Evolutionary conservation across 805 yeast species (phyloP).

Genomic region (Starmera quercuum): DNA sequence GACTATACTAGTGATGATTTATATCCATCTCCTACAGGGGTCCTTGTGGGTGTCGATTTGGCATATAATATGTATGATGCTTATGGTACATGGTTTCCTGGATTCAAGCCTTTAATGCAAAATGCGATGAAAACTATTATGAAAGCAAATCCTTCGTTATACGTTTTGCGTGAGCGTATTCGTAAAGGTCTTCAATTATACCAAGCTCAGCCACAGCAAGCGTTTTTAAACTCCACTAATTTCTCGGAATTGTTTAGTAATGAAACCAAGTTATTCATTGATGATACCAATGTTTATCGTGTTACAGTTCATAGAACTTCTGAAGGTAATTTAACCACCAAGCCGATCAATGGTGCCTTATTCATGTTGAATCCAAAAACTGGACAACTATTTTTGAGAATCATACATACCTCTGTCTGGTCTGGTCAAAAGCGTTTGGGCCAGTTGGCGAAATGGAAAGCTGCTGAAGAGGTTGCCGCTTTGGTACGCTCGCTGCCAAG

Average conservation of each 20-base stretch:
- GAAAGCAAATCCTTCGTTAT: conserved; percentile 91
- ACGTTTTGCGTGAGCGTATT: conserved; percentile 86
- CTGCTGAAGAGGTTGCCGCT: conserved; percentile 96
- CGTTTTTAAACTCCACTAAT: conserved; percentile 80
- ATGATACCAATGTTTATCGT: conserved; percentile 90
- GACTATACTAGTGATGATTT: conserved; percentile 88
- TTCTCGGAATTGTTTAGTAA: conserved; percentile 84
- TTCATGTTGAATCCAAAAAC: conserved; percentile 85
- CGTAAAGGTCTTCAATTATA: conserved; percentile 90
- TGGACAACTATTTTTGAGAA: conserved; percentile 83
- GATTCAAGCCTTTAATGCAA: conserved; percentile 81
- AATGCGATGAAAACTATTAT: conserved; percentile 89
- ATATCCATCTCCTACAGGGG: conserved; percentile 92
- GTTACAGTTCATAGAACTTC: conserved; percentile 86
- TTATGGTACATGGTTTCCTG: conserved; percentile 97
- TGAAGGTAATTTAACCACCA: conserved; percentile 89
- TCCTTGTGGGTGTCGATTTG: conserved; percentile 82
- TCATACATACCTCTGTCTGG: conserved; percentile 93
- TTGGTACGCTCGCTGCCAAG: conserved; percentile 79
- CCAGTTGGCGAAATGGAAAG: conserved; percentile 94
- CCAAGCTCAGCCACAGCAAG: conserved; percentile 90
- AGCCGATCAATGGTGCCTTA: conserved; percentile 89
- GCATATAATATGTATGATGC: conserved; percentile 96
- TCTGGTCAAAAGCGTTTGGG: conserved; percentile 93
- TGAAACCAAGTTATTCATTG: conserved; percentile 80